Base-by-base conservation (phyloP, 2,329 filamentous ascomycete genomes). In the Verticillium zaregamsianum region DNA sequence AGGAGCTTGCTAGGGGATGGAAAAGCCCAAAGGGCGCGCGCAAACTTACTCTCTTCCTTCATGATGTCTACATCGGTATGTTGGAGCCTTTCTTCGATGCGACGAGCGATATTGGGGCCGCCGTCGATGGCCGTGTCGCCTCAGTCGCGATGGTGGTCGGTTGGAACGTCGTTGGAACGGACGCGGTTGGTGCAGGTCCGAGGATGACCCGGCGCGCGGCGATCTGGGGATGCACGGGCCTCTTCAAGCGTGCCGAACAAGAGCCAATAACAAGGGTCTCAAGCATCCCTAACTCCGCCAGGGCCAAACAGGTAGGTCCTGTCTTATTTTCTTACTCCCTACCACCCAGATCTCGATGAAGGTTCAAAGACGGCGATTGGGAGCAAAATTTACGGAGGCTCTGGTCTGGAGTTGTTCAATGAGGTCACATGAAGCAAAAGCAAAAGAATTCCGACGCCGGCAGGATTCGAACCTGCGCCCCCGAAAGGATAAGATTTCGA, bases 31-130 rank as follows among this genome's bases (percentile, higher is more conserved):
- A 31, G 31, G 31, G 12, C n/a, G 45, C 45, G 45, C 7, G 17
- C 37, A 39, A 40, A 64, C 74, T 65, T 68, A 78, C 77, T 74
- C 59, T 80, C 77, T 66, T 79, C 75, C 67, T 79, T 79, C 37
- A 57, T 35, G 15, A 5, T 37, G 55, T 20, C 55, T 11, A 37
- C 55, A 35, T 33, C 45, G 45, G 45, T 23, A 23, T 20, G 11
- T n/a, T 25, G 8, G 45, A 23, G 45, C 11, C 11, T 20, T 49
- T 1, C 3, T 23, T 49, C 20, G 45, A 49, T 49, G 45, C 45
- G 45, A 49, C 45, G 20, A 25, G 45, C 20, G 9, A 49, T 49
- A 49, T 23, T 49, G 3, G n/a, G 31, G 55, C 45, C 45, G 45
- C 45, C 45, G n/a, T 33, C n/a, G 55, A 37, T 57, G 55, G 33